Evolutionary conservation across 495 filamentous ascomycete genomes (phyloP), one percentile per base, ranked within the genome.

Genomic region (Hypoxylon subgilvum): DNA sequence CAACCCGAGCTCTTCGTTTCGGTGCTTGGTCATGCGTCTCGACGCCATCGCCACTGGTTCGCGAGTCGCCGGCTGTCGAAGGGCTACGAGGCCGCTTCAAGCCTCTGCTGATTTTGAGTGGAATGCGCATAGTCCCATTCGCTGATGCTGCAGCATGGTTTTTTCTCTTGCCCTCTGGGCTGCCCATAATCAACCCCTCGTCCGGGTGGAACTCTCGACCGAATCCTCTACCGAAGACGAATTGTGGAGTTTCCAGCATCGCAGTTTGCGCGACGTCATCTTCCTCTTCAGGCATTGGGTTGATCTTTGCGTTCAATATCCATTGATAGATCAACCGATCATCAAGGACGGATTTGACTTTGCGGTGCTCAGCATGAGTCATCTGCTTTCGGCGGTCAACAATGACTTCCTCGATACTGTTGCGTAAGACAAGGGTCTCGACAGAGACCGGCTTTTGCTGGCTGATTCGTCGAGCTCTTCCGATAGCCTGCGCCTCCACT

Each of bases 401-500:
- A 72, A 97, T 94, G 16, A 85, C 82, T 68, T 97, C 91, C 61
- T 97, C 93, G 1, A 97, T 79, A 3, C 89, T 96, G 31, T 84
- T 87, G 36, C 82, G 77, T n/a, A 94, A 69, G 0, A 93, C 89
- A 1, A 97, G 78, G 0, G 91, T 97, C 71, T 96, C 91, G 6
- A 96, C 93, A 6, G 83, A 84, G 0, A 97, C 94, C 0, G 87
- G 84, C 49, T 81, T 83, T 7, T 82, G 84, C 67, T 96, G 93
- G 1, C 91, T 90, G 57, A 97, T 96, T 21, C 93, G 80, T 57
- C 96, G 88, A 0, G 90, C 91, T 63, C 93, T 87, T 60, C 93
- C 96, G 59, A 97, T 89, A 2, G 93, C 93, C 69, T 97, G 93
- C 2, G 88, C 91, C 65, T 96, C 90, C 6, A 96, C 82, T 53